These are phyloP conservation scores for Plasmopara halstedii DNA, from an alignment of 352 stramenopile genomes.

Conservation along the genomic window DNA sequence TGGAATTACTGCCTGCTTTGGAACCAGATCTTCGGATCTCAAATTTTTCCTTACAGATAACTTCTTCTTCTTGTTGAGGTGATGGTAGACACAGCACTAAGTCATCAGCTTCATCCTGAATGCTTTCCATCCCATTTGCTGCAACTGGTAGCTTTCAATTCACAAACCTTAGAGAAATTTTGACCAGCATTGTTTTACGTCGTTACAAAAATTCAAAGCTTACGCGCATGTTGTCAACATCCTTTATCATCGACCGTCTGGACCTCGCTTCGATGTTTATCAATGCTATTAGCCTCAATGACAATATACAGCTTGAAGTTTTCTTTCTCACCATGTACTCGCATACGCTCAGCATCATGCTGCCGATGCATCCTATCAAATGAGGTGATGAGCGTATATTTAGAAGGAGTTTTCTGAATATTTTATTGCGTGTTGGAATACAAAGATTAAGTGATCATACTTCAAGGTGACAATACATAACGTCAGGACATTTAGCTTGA, in stretches of 20 bases:
- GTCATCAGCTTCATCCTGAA: no score
- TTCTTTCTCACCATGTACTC: constrained; percentile 3
- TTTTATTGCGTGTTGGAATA: constrained; percentile 8
- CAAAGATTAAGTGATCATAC: constrained; percentile 14
- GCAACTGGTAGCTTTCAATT: constrained; percentile 28
- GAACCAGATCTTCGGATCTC: constrained; percentile 24
- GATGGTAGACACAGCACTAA: constrained; percentile 27
- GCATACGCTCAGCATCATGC: constrained; percentile 1
- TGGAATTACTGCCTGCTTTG: constrained; percentile 6
- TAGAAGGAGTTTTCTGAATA: constrained; percentile 8
- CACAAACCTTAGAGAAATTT: constrained; percentile 4
- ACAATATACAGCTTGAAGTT: background rate
- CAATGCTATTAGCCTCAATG: background rate
- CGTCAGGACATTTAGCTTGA: no score
- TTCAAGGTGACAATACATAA: constrained; percentile 24
- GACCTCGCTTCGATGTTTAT: constrained; percentile 8
- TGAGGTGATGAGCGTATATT: constrained; percentile 2
- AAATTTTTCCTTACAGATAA: constrained; percentile 15
- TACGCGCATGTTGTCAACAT: constrained; percentile 13
- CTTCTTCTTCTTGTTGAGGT: constrained; percentile 27
- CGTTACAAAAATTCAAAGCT: background rate
- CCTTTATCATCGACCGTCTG: background rate
- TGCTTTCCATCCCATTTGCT: no score
- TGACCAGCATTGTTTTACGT: background rate
- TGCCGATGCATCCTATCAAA: constrained; percentile 17